These are phyloP conservation scores for Phanerodontia chrysosporium DNA, from an alignment of 768 basidiomycete genomes.

Conservation along the genomic window DNA sequence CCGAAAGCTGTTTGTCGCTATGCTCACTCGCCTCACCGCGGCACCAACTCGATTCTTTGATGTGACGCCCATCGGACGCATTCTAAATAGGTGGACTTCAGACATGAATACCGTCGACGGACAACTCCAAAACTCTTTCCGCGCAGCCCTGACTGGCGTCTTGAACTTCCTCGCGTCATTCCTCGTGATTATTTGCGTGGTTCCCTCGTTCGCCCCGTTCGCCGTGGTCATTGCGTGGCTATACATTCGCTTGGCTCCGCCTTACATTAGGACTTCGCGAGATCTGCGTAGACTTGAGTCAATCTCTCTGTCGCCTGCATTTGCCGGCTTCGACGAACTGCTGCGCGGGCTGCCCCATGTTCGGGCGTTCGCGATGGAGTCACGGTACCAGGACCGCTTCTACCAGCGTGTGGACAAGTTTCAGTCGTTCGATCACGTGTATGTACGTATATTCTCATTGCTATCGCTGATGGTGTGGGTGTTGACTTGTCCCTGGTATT, in stretches of 20 bases:
- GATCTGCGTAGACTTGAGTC: constrained; percentile 68
- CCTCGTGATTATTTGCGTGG: constrained; percentile 54
- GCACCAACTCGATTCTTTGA: constrained; percentile 73
- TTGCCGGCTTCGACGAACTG: constrained; percentile 70
- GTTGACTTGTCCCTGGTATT: background rate
- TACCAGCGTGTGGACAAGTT: constrained; percentile 58
- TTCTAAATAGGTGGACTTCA: constrained; percentile 71
- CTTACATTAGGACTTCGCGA: constrained; percentile 57
- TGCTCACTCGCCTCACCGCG: constrained; percentile 51
- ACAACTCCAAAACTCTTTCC: constrained; percentile 51
- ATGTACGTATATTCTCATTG: constrained; percentile 38
- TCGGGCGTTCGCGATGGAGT: constrained; percentile 70
- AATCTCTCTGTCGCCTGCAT: constrained; percentile 64
- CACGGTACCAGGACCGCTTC: constrained; percentile 59
- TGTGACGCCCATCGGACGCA: constrained; percentile 69
- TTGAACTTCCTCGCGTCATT: constrained; percentile 64
- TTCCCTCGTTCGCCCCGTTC: constrained; percentile 62
- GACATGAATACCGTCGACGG: constrained; percentile 76
- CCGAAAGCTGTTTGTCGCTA: constrained; percentile 50
- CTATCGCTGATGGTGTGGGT: background rate
- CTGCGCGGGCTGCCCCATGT: constrained; percentile 63
- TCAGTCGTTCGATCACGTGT: constrained; percentile 68
- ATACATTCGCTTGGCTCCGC: constrained; percentile 59
- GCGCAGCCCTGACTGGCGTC: constrained; percentile 50
- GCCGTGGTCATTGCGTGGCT: constrained; percentile 66